Percentiles rank a stretch among this genome's conserved stretches.
Conservation (phyloP, 2,329 filamentous ascomycete species). For the Phialocephala sp. region DNA sequence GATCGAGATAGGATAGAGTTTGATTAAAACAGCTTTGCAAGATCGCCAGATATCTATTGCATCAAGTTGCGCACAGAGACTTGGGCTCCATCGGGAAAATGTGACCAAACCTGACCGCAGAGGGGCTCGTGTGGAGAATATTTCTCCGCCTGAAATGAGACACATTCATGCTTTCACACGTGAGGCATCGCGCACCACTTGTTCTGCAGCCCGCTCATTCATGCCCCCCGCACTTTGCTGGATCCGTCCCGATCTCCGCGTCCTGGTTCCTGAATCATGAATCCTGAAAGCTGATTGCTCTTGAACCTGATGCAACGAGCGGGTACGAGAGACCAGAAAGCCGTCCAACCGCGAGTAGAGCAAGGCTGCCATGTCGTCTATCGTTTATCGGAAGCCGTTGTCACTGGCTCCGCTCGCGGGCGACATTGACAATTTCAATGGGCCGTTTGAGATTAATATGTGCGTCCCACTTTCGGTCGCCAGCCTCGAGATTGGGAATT, state of each 20-base stretch:
- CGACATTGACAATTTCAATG: slow-evolving; percentile 16
- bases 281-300: not conserved
- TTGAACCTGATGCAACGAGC: not conserved
- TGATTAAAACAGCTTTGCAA: slow-evolving; percentile 18
- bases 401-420: not conserved
- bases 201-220: slow-evolving; percentile 17
- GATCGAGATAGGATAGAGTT: slow-evolving; percentile 21
- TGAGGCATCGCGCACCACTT: slow-evolving; percentile 7
- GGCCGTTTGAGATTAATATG: slow-evolving; percentile 26
- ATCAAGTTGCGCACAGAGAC: slow-evolving; percentile 34
- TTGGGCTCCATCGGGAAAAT: slow-evolving; percentile 27
- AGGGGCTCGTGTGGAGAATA: slow-evolving; percentile 35
- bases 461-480: slow-evolving; percentile 26
- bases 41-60: slow-evolving; percentile 20
- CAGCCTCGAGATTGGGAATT: slow-evolving; percentile 8
- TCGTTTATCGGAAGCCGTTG: not conserved
- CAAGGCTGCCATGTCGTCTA: slow-evolving; percentile 2
- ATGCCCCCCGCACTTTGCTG: slow-evolving; percentile 19
- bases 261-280: not conserved
- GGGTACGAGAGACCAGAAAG: not conserved
- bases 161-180: slow-evolving; percentile 31
- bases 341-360: not conserved
- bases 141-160: slow-evolving; percentile 40
- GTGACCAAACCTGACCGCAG: slow-evolving; percentile 21
- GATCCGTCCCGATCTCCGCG: not conserved